Conservation (phyloP, 2,329 filamentous ascomycete genomes). For the Talaromyces sp. region DNA sequence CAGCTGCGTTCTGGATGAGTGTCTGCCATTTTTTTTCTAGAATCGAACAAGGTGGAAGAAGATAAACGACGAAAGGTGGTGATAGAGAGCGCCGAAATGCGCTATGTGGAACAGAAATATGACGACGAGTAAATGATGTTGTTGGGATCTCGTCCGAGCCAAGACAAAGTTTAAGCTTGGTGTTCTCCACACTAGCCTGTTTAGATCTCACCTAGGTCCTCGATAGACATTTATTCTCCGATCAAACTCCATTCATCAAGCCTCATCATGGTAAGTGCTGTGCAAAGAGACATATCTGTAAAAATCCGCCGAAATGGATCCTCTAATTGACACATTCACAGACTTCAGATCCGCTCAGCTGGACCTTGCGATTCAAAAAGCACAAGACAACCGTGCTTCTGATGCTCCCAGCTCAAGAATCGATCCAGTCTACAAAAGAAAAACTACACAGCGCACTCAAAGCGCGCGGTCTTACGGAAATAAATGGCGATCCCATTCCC, state of each 20-base stretch:
- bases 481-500: constrained; percentile 40
- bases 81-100: background rate
- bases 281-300: background rate
- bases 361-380: constrained; percentile 70
- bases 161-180: constrained; percentile 1
- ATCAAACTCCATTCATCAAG: background rate
- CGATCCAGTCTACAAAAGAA: constrained; percentile 56
- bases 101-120: background rate
- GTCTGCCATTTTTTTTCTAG: constrained; percentile 1
- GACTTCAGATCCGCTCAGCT: constrained; percentile 46
- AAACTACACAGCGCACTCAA: constrained; percentile 58
- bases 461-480: constrained; percentile 40
- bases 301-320: too few species aligned
- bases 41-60: background rate
- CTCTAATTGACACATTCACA: constrained; percentile 11
- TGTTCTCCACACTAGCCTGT: constrained; percentile 1
- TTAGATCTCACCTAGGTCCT: background rate
- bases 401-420: constrained; percentile 57
- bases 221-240: background rate
- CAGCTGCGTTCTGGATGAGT: constrained; percentile 18
- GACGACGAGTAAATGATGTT: background rate
- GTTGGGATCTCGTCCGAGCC: background rate
- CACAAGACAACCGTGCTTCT: constrained; percentile 69
- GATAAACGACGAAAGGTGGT: background rate
- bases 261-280: constrained; percentile 20